Percentiles rank a stretch among this genome's conserved stretches.
These are phyloP conservation scores for Cyberlindnera galapagoensis DNA, from an alignment of 805 yeast species.

Conservation along the genomic window DNA sequence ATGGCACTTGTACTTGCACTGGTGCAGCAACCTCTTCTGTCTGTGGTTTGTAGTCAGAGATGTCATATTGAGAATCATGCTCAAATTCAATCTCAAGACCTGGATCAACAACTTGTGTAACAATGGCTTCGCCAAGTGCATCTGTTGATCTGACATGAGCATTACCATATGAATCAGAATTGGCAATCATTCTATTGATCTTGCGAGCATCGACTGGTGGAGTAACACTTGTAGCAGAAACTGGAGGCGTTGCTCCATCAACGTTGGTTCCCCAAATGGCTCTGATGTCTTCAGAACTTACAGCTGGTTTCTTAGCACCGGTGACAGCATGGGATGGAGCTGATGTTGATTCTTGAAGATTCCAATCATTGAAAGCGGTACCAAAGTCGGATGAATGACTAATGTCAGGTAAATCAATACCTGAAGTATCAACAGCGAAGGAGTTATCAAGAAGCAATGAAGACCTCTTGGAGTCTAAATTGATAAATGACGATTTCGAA, in stretches of 20 bases:
- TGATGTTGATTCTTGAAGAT: constrained; percentile 7
- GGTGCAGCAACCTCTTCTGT: not conserved
- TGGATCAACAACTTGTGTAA: constrained; percentile 13
- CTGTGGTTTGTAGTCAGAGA: constrained; percentile 3
- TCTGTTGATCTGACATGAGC: constrained; percentile 14
- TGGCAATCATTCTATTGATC: constrained; percentile 13
- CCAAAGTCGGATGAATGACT: constrained; percentile 44
- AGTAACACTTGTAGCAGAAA: constrained; percentile 1
- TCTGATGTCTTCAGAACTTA: constrained; percentile 8
- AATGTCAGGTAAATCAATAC: constrained; percentile 34
- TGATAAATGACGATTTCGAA: constrained; percentile 19
- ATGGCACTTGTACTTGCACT: not conserved
- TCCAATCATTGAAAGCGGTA: constrained; percentile 33
- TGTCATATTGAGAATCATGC: constrained; percentile 10
- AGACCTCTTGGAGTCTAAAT: constrained; percentile 17
- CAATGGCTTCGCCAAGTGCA: constrained; percentile 16
- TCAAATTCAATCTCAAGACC: constrained; percentile 22
- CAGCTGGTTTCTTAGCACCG: no score
- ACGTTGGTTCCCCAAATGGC: constrained; percentile 21
- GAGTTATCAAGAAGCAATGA: constrained; percentile 9
- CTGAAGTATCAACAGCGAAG: constrained; percentile 8
- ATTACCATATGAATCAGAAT: constrained; percentile 4
- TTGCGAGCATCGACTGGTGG: constrained; percentile 13
- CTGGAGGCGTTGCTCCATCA: not conserved
- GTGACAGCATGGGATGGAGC: no score